Base-by-base conservation (phyloP, 2,329 filamentous ascomycete species). In the Fusarium bactridioides region DNA sequence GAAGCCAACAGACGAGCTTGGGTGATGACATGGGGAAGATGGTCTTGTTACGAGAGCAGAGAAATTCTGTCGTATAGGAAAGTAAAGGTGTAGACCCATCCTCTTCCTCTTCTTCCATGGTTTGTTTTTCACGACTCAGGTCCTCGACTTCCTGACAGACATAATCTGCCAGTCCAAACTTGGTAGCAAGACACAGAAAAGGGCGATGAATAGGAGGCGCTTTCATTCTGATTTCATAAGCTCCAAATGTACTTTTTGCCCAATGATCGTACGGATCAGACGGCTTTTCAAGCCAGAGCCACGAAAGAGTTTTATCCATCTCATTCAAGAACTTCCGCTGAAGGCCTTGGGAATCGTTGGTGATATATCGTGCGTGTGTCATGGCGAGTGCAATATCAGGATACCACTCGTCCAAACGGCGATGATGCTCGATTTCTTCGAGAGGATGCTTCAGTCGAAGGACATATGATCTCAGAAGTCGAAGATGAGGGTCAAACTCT, bases 361-460 rank as follows among this genome's bases (percentile, higher is more conserved):
- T 25, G 23, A 79, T 65, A 54, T 79, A 69, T 23, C 81, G 72
- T 9, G 81, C 79, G 50, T 83, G 81, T 1, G 81, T 79, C 71
- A 83, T 76, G n/a, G 81, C 79, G 4, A 83, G 75, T 1, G 77
- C 78, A 56, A 83, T 81, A 10, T 80, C 81, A 0, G 81, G 81
- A 48, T 80, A 83, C 81, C 81, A 83, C 44, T 83, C 81, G 23
- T 83, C 81, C 19, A 83, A 67, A 4, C 81, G 72, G 10, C 81
- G 80, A 25, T 83, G 81, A 43, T 78, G 79, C 57, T 83, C 81
- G 21, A 81, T 64, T 29, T 77, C 74, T n/a, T 79, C 79, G 0
- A 83, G 74, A 0, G 81, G 75, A 8, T 71, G 40, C 61, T 82
- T 82, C 53, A 82, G 73, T 2, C 76, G 79, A 0, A 82, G 73